Evolutionary conservation across 352 stramenopile genomes (phyloP), one percentile per base, ranked within the genome.

Genomic region (Lagenidium sp.): DNA sequence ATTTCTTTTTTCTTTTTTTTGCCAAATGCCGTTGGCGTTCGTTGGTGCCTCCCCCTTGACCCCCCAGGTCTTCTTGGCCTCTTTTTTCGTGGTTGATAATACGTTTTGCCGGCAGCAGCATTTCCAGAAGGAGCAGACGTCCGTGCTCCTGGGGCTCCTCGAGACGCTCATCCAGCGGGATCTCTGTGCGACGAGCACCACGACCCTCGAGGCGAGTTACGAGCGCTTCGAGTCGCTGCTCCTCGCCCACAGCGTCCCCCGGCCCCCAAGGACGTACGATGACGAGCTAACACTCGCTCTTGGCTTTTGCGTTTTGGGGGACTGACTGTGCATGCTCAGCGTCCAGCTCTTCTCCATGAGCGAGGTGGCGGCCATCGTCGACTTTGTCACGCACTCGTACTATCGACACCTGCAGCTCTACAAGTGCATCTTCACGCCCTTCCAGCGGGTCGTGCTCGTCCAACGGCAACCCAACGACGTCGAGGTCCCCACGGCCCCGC

Each of bases 341-440:
- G 70, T 86, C 18, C 46, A 57, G 13, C 55, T 91, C 29, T 89
- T 87, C 44, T 69, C 48, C 3, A 45, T 60, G 15, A 35, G 55
- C 1, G 64, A 91, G 21, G 75, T 86, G 7, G 45, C 32, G 18
- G 41, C 35, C 10, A 73, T 88, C 42, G 70, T 89, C 21, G 78
- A 93, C 38, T 86, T 76, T 51, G 59, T 91, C 41, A 64, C 73
- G 22, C 64, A 89, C 59, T 67, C 65, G 37, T 93, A 93, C 60
- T 93, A 81, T 44, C 69, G 80, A 19, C 77, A 90, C 39, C 82
- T 86, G 18, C 57, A 77, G 39, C 63, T 90, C 22, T 85, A 93
- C 66, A 87, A 90, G 58, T 68, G 55, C 48, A 69, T 86, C 50
- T 93, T 73, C 64, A 88, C 77, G 22, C 72, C 73, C 6, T 74